phyloP scores from a whole-genome alignment of 495 filamentous ascomycete species.

The Pseudevernia furfuracea region DNA sequence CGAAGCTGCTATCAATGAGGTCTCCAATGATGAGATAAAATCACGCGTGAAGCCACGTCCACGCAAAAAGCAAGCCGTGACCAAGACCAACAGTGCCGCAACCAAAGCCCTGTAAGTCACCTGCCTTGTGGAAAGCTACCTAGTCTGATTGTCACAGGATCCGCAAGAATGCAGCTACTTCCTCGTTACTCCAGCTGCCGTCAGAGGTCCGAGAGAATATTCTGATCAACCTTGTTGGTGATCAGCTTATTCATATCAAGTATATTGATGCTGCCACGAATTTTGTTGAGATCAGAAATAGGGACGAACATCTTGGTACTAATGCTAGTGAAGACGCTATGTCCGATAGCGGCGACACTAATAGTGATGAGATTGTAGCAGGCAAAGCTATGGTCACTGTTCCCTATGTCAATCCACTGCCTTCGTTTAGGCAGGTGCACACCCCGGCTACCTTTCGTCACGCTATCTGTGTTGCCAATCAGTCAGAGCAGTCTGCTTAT shows the following conservation, averaged over 20 bases:
- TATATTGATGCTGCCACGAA: neutral
- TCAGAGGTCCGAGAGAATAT: slow-evolving; percentile 18
- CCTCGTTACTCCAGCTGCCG: slow-evolving; percentile 8
- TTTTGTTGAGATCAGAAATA: neutral
- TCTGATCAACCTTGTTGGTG: slow-evolving; percentile 11
- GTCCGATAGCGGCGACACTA: no score
- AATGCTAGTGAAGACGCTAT: neutral
- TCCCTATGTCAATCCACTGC: no score
- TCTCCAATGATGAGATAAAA: neutral
- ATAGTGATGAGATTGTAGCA: neutral
- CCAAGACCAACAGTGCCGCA: slow-evolving; percentile 8
- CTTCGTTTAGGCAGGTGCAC: neutral
- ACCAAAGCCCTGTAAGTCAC: slow-evolving; percentile 4
- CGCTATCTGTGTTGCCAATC: slow-evolving; percentile 2
- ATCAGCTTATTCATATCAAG: slow-evolving; percentile 17
- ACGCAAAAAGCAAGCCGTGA: slow-evolving; percentile 18
- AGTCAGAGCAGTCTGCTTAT: slow-evolving; percentile 6
- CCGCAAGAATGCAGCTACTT: slow-evolving; percentile 12
- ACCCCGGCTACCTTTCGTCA: neutral
- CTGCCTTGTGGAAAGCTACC: neutral
- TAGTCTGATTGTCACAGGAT: neutral
- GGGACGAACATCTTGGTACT: neutral
- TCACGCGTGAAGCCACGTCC: neutral
- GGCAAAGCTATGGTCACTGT: neutral
- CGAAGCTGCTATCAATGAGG: neutral